These are phyloP conservation scores for Aspergillus sp. DNA, from an alignment of 2,329 filamentous ascomycete species.

Conservation along the genomic window DNA sequence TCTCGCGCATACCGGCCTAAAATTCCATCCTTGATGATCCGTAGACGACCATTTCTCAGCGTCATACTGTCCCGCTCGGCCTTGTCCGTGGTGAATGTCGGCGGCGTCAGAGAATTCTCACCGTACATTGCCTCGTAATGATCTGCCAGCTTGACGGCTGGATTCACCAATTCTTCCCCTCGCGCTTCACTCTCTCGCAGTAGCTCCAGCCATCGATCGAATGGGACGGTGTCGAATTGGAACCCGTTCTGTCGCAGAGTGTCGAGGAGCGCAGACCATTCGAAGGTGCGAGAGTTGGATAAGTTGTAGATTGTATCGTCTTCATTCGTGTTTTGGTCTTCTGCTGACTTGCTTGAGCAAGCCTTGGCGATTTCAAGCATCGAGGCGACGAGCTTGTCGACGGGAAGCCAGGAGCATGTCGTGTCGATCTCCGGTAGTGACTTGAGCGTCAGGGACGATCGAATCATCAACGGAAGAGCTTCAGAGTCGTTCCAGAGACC, in stretches of 20 bases:
- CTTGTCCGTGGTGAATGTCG: constrained; percentile 25
- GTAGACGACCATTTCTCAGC: constrained; percentile 24
- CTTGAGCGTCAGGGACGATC: constrained; percentile 28
- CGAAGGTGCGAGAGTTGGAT: constrained; percentile 31
- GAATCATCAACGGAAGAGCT: constrained; percentile 33
- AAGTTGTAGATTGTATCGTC: constrained; percentile 33
- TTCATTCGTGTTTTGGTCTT: background rate
- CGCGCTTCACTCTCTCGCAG: constrained; percentile 28
- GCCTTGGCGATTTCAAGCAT: constrained; percentile 28
- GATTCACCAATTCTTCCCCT: constrained; percentile 30
- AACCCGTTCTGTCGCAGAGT: constrained; percentile 31
- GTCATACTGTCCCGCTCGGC: constrained; percentile 30
- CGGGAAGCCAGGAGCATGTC: constrained; percentile 33
- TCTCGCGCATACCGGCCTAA: constrained; percentile 28
- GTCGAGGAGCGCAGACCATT: constrained; percentile 34
- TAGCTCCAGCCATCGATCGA: constrained; percentile 34
- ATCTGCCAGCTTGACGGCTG: constrained; percentile 32
- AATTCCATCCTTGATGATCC: constrained; percentile 33
- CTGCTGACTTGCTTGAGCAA: constrained; percentile 8
- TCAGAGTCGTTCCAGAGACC: constrained; percentile 37
- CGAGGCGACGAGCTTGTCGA: constrained; percentile 26
- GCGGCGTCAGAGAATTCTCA: background rate
- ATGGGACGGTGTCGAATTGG: constrained; percentile 33
- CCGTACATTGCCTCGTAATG: constrained; percentile 32
- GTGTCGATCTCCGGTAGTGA: constrained; percentile 25